Percentiles rank a stretch among this genome's conserved stretches.
Evolutionary conservation across 306 rosid genomes (phyloP).

Genomic region (Arachis hypogaea): DNA sequence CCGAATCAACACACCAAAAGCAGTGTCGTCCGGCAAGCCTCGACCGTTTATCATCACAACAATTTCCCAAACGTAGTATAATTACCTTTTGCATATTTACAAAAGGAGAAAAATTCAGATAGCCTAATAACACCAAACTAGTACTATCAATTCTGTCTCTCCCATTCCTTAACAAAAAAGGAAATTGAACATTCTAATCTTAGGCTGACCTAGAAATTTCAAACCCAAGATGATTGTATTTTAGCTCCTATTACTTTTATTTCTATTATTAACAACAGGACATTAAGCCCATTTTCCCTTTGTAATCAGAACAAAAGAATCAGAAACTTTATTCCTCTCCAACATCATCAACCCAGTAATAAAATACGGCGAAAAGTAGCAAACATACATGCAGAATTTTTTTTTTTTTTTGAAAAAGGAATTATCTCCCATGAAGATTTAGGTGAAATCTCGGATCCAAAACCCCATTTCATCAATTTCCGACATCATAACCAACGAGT

Average conservation of each 20-base stretch:
- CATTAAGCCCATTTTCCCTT: too few relatives aligned
- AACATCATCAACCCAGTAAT: conserved; percentile 23
- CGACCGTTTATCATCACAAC: conserved; percentile 9
- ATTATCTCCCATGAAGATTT: not conserved
- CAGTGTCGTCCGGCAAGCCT: conserved; percentile 6
- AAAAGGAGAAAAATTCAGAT: not conserved
- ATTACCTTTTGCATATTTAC: not conserved
- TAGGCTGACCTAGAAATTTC: not conserved
- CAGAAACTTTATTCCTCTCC: conserved; percentile 9
- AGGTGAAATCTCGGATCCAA: conserved; percentile 9
- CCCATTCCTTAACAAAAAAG: conserved; percentile 11
- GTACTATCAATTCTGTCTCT: conserved; percentile 24
- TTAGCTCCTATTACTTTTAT: not conserved
- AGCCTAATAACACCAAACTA: conserved; percentile 1
- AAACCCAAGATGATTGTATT: not conserved
- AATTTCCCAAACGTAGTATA: not conserved
- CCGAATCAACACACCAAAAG: conserved; percentile 26
- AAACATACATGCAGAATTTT: too few relatives aligned
- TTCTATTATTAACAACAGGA: too few relatives aligned
- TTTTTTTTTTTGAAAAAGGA: not conserved
- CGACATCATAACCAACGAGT: not conserved
- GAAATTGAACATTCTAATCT: conserved; percentile 26
- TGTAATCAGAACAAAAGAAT: not conserved
- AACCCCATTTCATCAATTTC: conserved; percentile 31
- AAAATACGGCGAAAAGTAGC: not conserved